phyloP scores from a whole-genome alignment of 2,329 filamentous ascomycete genomes.

The Neodidymelliopsis sp. region DNA sequence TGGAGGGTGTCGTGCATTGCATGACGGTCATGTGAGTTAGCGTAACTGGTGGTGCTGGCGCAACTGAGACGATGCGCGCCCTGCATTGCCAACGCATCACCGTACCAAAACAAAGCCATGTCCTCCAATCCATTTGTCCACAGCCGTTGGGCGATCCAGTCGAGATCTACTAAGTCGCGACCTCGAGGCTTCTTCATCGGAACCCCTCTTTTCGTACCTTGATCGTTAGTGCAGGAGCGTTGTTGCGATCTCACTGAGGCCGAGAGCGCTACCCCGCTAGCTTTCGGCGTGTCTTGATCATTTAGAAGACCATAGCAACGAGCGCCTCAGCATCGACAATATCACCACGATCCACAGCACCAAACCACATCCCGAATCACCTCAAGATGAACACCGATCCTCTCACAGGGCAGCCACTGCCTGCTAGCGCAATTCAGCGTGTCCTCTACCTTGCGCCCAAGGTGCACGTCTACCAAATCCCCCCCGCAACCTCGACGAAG shows the following conservation, averaged over 20 bases:
- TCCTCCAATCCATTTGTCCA: constrained; percentile 40
- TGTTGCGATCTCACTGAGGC: constrained; percentile 10
- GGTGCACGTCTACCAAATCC: constrained; percentile 88
- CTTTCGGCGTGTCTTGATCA: constrained; percentile 11
- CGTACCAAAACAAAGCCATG: constrained; percentile 33
- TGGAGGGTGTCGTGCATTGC: constrained; percentile 23
- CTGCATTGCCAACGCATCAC: constrained; percentile 48
- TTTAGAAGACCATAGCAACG: constrained; percentile 7
- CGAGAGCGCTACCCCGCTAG: constrained; percentile 28
- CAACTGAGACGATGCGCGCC: constrained; percentile 17
- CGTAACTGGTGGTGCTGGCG: constrained; percentile 4
- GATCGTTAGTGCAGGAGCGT: constrained; percentile 2
- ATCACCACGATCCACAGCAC: neutral
- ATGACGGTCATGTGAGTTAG: constrained; percentile 20
- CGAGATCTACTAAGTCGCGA: constrained; percentile 29
- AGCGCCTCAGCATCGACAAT: neutral
- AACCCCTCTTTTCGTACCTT: constrained; percentile 22
- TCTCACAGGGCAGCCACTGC: constrained; percentile 71
- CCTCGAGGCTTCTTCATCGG: constrained; percentile 25
- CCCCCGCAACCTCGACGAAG: constrained; percentile 77
- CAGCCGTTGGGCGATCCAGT: constrained; percentile 37
- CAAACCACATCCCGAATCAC: neutral
- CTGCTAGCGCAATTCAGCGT: constrained; percentile 81
- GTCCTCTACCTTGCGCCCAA: constrained; percentile 77
- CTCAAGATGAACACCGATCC: constrained; percentile 71